Base-by-base conservation (phyloP, 495 filamentous ascomycete species). In the Recurvomyces mirabilis region DNA sequence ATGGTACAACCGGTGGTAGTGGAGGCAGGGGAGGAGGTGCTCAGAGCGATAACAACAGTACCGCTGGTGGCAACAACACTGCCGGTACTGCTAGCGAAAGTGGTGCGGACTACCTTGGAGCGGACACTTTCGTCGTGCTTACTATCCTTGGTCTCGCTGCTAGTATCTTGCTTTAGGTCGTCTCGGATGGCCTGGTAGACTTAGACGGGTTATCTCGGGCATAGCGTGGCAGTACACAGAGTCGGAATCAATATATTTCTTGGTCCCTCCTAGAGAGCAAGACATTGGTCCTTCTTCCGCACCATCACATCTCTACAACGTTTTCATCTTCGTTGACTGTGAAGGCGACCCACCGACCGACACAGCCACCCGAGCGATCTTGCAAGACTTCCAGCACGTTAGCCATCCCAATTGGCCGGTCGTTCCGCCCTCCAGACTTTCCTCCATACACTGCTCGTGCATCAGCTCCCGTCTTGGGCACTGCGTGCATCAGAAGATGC, bases 301-400 rank as follows among this genome's bases (percentile, higher is more conserved):
- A n/a, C n/a, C n/a, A n/a, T n/a, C n/a, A n/a, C n/a, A n/a, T n/a
- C n/a, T n/a, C n/a, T n/a, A n/a, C n/a, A n/a, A n/a, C n/a, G n/a
- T n/a, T n/a, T n/a, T n/a, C 15, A 38, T 5, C 5, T 18, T 20
- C 21, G n/a, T 35, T 20, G 13, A 42, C 13, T 5, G 30, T 23
- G 25, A 58, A 50, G 1, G 30, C 35, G 10, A 47, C 56, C 60
- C 58, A 65, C 20, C 30, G 25, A 9, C 60, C 62, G 0, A 51
- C 47, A 29, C 62, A 41, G 11, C 41, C 44, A 1, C 43, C 46
- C 29, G 41, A 47, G 25, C 62, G 36, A 38, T 63, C 60, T 19
- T 38, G 37, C 44, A 65, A 12, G 17, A 65, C 59, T 47, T 65
- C 62, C 9, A 54, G 5, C 14, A 54, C 51, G 9, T n/a, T 21